Percentiles rank a stretch among this genome's conserved stretches.
Conservation (phyloP, 805 yeast genomes). For the Hanseniaspora occidentalis region DNA sequence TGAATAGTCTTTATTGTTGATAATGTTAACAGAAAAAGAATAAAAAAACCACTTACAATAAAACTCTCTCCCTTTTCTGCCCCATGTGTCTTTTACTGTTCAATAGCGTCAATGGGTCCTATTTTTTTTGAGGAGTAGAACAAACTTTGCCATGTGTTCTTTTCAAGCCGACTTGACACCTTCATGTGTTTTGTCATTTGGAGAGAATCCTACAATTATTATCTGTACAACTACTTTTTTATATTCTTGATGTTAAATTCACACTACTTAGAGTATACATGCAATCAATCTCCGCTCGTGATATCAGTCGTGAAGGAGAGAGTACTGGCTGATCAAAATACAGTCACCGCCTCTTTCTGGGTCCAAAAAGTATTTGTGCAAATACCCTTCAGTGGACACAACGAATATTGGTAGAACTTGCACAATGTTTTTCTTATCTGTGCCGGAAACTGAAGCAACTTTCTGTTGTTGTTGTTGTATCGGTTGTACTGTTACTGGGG, state of each 20-base stretch:
- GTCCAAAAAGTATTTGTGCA: conserved; percentile 69
- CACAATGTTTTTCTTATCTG: conserved; percentile 8
- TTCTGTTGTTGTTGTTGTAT: no score
- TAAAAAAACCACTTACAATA: background rate
- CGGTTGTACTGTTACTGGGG: no score
- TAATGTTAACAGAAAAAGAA: no score
- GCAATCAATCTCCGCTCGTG: background rate
- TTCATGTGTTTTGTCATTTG: background rate
- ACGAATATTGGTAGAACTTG: conserved; percentile 40
- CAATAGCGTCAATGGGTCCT: conserved; percentile 1
- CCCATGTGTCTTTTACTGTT: conserved; percentile 1
- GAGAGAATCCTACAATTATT: background rate
- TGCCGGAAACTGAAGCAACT: no score
- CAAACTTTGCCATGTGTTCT: no score
- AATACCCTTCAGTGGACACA: conserved; percentile 70
- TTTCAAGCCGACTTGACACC: no score
- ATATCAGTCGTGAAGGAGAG: background rate
- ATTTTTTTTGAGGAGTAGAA: conserved; percentile 1
- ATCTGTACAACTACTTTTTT: no score
- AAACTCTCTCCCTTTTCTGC: conserved; percentile 1
- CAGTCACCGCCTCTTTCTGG: conserved; percentile 93
- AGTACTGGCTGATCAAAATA: conserved; percentile 56
- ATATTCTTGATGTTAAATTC: no score
- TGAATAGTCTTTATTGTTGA: no score
- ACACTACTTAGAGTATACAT: no score